Percentiles rank a stretch among this genome's conserved stretches.
Evolutionary conservation across 805 yeast genomes (phyloP).

Genomic region (Yarrowia yakushimensis): DNA sequence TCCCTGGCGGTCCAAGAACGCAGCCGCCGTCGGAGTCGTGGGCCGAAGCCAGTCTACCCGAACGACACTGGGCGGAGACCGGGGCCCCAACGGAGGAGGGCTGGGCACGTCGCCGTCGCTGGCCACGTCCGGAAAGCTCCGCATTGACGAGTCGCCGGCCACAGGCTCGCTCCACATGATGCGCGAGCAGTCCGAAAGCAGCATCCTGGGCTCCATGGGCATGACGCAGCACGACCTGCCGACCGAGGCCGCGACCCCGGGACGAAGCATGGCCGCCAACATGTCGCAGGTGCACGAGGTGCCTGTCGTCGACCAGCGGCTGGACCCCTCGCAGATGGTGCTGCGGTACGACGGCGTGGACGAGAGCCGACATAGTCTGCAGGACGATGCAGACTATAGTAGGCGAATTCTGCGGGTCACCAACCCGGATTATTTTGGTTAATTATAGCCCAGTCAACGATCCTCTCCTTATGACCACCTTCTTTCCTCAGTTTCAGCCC

Average conservation of each 20-base stretch:
- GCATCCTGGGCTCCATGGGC: conserved; percentile 11
- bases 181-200: neutral
- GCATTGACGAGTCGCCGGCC: conserved; percentile 8
- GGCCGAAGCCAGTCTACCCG: neutral
- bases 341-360: conserved; percentile 45
- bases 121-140: conserved; percentile 1
- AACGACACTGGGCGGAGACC: neutral
- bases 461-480: no score
- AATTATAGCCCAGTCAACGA: no score
- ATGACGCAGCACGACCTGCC: neutral
- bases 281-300: conserved; percentile 16
- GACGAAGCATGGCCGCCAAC: conserved; percentile 1
- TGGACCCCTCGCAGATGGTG: conserved; percentile 55
- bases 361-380: conserved; percentile 47
- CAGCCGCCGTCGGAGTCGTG: neutral
- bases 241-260: neutral
- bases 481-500: no score
- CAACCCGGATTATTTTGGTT: conserved; percentile 41
- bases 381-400: conserved; percentile 57
- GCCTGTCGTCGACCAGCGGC: conserved; percentile 50
- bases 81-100: neutral
- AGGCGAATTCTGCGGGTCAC: conserved; percentile 55
- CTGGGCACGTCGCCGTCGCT: neutral
- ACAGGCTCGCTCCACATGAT: neutral
- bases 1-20: neutral